Base-by-base conservation (phyloP, 2,329 filamentous ascomycete genomes). In the Nemania diffusa region DNA sequence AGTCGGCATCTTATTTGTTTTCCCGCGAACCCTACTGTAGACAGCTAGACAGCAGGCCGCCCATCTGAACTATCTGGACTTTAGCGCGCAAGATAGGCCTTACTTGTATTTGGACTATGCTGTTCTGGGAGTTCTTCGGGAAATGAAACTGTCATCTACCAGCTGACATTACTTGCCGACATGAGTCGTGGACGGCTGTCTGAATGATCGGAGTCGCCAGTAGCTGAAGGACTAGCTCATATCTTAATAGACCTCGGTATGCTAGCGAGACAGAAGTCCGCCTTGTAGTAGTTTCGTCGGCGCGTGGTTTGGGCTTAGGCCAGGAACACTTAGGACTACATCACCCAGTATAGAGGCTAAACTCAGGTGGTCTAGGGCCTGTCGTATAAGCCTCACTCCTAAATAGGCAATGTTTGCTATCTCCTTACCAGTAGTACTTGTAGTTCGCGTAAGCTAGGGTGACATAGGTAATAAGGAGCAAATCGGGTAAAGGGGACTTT, bases 221-320 rank as follows among this genome's bases (percentile, higher is more conserved):
- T 57, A 44, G 61, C 61, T 57, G 32, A 44, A 51, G 11, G 27
- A 42, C 42, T 61, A 64, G 51, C 17, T 51, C 34, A 20, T 50
- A 46, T 67, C 51, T 60, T 59, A 59, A 62, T 56, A 55, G 56
- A 59, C 64, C 50, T 34, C 42, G 29, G 26, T 52, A 11, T 29
- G 40, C 59, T 60, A 56, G 59, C 24, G 40, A 58, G 34, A 50
- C 20, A 17, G 20, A 48, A 7, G 26, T 26, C 26, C 29, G 55
- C 48, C 55, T 56, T 50, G 22, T 57, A 48, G 34, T 26, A 20
- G 57, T 27, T 37, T 27, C 42, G 55, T 46, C 42, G 29, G 29
- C 42, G 20, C 24, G 50, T 34, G 34, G 29, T 44, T 44, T 44
- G 17, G 40, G 40, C 17, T n/a, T 48, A 48, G 53, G 37, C 34